Base-by-base conservation (phyloP, 164 flowering plant genomes). In the Aristolochia fimbriata region DNA sequence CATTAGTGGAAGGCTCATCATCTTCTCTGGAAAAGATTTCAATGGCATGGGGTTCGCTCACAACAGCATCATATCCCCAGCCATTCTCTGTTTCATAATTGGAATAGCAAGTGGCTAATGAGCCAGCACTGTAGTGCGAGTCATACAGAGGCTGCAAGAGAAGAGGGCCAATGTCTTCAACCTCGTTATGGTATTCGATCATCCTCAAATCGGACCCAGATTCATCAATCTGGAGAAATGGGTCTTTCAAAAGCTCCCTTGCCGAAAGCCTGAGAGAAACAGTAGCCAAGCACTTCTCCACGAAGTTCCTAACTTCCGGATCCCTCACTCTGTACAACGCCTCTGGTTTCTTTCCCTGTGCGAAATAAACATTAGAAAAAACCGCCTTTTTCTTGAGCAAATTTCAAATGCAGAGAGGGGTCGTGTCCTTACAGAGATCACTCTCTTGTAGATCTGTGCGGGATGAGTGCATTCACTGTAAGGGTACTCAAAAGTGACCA, bases 401-500 rank as follows among this genome's bases (percentile, higher is more conserved):
- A 24, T 51, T 23, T 31, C 30, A 24, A 46, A 21, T 10, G 17
- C 31, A 25, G n/a, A 25, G 2, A 41, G n/a, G 17, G 53, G 6
- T 25, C 33, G 16, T 63, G 71, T 65, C 58, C 92, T 63, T 83
- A 93, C 99, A 54, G 97, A 83, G 47, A 77, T 74, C 57, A 93
- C 99, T 93, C 88, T 93, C 81, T 86, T 93, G 79, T 93, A 93
- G 51, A 93, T 93, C 69, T 90, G 92, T 62, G 93, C 99, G 59
- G 97, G 85, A 59, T 90, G 83, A 8, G 73, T 82, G 84, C 99
- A 93, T 79, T 93, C 99, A 68, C 92, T 90, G 62, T 93, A 90
- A n/a, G 99, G 99, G 73, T 93, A 93, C 61, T 93, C 97, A 73
- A 85, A 88, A 9, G 97, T 93, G 62, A 88, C 89, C 97, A 93